Evolutionary conservation across 2,329 filamentous ascomycete genomes (phyloP).

Genomic region (Diaporthe sp.): DNA sequence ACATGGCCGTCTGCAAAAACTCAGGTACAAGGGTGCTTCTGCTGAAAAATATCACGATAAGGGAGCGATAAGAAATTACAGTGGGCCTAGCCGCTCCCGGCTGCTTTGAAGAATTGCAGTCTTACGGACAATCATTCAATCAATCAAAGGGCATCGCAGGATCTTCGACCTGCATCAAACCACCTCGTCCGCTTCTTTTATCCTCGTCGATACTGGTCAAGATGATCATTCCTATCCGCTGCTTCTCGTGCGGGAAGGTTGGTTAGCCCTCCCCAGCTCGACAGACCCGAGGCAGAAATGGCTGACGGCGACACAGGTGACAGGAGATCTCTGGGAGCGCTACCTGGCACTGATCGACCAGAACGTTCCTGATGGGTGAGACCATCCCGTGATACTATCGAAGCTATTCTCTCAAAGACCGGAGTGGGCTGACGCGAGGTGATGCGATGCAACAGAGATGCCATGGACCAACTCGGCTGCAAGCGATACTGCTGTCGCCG

Average conservation of each 20-base stretch:
- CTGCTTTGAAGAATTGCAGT: conserved; percentile 51
- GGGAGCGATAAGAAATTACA: conserved; percentile 35
- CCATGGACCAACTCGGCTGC: conserved; percentile 93
- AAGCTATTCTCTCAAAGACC: neutral
- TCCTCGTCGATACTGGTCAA: conserved; percentile 49
- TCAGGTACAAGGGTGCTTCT: conserved; percentile 21
- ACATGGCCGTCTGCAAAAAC: conserved; percentile 39
- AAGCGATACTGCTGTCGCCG: conserved; percentile 98
- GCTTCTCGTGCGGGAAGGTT: conserved; percentile 99
- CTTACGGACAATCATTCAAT: neutral
- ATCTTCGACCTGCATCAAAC: neutral
- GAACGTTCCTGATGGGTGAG: conserved; percentile 78
- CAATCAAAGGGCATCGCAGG: conserved; percentile 23
- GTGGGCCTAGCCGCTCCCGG: conserved; percentile 27
- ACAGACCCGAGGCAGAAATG: conserved; percentile 24
- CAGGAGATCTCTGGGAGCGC: conserved; percentile 96
- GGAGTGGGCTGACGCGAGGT: conserved; percentile 41
- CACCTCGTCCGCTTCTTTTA: neutral
- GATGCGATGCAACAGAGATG: conserved; percentile 71
- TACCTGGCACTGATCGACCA: conserved; percentile 91
- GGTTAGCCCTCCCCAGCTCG: conserved; percentile 37
- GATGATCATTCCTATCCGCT: conserved; percentile 99
- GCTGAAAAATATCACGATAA: conserved; percentile 37
- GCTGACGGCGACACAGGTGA: conserved; percentile 73
- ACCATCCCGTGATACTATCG: conserved; percentile 31